Percentiles rank a stretch among this genome's conserved stretches.
Evolutionary conservation across 176 grass and related monocot genomes (phyloP).

Genomic region (Rhynchospora breviuscula): DNA sequence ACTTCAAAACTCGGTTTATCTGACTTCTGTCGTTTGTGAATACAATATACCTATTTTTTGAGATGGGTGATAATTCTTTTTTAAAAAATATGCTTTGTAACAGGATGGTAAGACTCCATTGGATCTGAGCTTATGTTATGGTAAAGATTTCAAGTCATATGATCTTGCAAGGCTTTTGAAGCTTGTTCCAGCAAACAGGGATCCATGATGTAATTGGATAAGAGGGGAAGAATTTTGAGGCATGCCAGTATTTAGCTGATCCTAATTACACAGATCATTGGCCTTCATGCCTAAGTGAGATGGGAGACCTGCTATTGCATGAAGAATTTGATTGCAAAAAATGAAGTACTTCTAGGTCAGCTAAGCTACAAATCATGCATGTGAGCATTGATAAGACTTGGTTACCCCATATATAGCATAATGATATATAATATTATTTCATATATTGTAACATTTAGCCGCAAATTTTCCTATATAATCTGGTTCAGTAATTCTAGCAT

Average conservation of each 20-base stretch:
- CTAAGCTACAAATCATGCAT: no score
- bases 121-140: slow-evolving; percentile 88
- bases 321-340: no score
- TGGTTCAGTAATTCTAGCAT: background rate
- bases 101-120: slow-evolving; percentile 82
- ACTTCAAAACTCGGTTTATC: background rate
- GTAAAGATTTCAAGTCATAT: slow-evolving; percentile 95
- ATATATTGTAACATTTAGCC: background rate
- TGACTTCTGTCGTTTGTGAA: background rate
- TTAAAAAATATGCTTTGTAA: slow-evolving; percentile 6
- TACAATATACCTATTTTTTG: background rate
- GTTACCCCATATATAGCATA: background rate
- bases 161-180: slow-evolving; percentile 89
- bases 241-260: background rate
- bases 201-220: slow-evolving; percentile 21
- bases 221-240: background rate
- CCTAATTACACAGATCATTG: no score
- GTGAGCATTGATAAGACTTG: background rate
- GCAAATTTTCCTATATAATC: background rate
- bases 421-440: background rate
- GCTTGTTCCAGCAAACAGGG: slow-evolving; percentile 62
- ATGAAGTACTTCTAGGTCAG: no score
- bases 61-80: background rate
- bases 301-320: no score
- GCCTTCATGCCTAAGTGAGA: no score